Evolutionary conservation across 2,329 filamentous ascomycete genomes (phyloP), one percentile per base, ranked within the genome.

Genomic region (Sporothrix sp.): DNA sequence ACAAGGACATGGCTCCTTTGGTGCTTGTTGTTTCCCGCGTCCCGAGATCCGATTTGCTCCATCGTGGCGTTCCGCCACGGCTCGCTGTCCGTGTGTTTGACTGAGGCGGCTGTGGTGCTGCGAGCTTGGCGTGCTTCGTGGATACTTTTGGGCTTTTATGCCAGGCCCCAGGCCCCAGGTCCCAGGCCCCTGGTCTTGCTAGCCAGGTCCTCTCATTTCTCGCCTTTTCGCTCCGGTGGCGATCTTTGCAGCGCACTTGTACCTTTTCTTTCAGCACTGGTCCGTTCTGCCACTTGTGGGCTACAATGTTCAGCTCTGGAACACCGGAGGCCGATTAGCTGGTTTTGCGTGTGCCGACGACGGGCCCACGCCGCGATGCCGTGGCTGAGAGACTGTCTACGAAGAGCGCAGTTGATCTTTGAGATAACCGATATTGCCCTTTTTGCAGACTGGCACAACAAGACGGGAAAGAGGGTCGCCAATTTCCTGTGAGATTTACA

Each of bases 401-500:
- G 25, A 28, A 28, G 6, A 28, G 25, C 5, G 5, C 40, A 30
- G 9, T 20, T 16, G 4, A 35, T 11, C 13, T 32, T 38, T 48
- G 45, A 48, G 7, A 38, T 48, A 48, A 3, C n/a, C 35, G 23
- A 25, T 39, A 7, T 48, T 48, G 18, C 46, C 36, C n/a, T n/a
- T n/a, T n/a, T n/a, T 8, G 14, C 16, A n/a, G n/a, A 6, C 25
- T 28, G 25, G 5, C 25, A 30, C 14, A 30, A 25, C 45, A 35
- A 48, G 14, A n/a, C 23, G 25, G 7, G 20, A 21, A 30, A 28
- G 23, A 30, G 44, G 35, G 33, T 16, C 28, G 32, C 45, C 25
- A 38, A 48, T 38, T 47, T 38, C 45, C 25, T 30, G 10, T 18
- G 35, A 48, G 45, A 39, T 48, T 28, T 48, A 48, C 25, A 38